A percentile compares a stretch with the other conserved stretches of the same genome.
Evolutionary conservation across 1,139 yeast species (phyloP).

Genomic region (Candida mesenterica): DNA sequence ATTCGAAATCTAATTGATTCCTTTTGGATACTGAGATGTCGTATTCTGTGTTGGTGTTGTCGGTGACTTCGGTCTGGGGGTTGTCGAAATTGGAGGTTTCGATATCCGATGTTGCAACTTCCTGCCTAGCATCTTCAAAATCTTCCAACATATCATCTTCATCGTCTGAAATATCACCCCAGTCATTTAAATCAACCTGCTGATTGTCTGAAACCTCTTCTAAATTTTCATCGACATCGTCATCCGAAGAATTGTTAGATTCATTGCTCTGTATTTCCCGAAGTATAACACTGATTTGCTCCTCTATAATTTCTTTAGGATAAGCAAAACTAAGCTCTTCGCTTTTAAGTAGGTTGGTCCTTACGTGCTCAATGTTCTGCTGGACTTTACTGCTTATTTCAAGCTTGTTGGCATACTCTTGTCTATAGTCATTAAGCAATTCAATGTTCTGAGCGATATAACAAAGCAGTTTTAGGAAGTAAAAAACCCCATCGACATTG

Average conservation of each 20-base stretch:
- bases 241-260: constrained; percentile 1
- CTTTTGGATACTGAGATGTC: neutral
- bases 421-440: constrained; percentile 7
- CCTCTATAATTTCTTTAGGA: constrained; percentile 25
- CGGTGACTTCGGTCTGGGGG: no score
- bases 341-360: constrained; percentile 27
- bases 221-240: neutral
- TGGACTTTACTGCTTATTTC: constrained; percentile 7
- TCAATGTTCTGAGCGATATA: constrained; percentile 20
- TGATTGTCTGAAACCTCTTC: neutral
- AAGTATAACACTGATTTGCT: constrained; percentile 3
- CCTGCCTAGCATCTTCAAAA: constrained; percentile 1
- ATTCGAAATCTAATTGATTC: constrained; percentile 28
- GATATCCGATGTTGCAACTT: neutral
- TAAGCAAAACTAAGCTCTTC: constrained; percentile 27
- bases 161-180: constrained; percentile 5
- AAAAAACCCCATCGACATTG: constrained; percentile 41
- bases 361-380: constrained; percentile 19
- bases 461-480: constrained; percentile 33
- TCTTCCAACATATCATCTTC: neutral
- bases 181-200: neutral
- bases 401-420: neutral
- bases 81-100: no score
- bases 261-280: neutral
- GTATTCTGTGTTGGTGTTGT: no score